Base-by-base conservation (phyloP, 1,284 basidiomycete species). In the Leccinum huronense region DNA sequence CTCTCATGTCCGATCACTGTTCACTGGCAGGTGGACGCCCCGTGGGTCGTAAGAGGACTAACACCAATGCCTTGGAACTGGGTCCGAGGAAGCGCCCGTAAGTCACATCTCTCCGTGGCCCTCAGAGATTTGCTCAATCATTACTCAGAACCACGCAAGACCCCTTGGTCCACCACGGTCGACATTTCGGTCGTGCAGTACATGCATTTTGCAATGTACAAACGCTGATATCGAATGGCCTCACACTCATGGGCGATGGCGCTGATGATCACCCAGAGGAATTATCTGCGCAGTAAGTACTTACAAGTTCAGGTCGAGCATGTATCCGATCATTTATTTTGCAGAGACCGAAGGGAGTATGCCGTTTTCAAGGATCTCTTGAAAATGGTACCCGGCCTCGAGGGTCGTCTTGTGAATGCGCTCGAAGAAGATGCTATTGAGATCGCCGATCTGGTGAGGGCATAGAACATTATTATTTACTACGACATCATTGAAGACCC, bases 361-460 rank as follows among this genome's bases (percentile, higher is more conserved):
- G 54, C 31, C 16, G 31, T 55, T 33, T 55, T 55, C 54, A 55
- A 55, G 54, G 54, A 55, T 13, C n/a, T 55, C 54, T 13, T 55
- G 54, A 55, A 55, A 55, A 31, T 33, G 31, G 54, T 33, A 33
- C 31, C 54, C 2, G 16, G 54, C 31, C 31, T 55, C 5, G 54
- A 55, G 9, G 54, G 31, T 33, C 54, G 30, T 11, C 54, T 33
- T 55, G 16, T 55, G 54, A 10, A 33, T n/a, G 54, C 54, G 31
- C 30, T 27, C 30, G 31, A 55, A 27, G 30, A 55, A 33, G 54
- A 55, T 33, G 30, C 30, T 27, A 55, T 55, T 33, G 8, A 55
- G 11, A 19, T 55, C 16, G 16, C 54, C 10, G 54, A 55, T 55
- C 16, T 55, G 54, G 54, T 55, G 54, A 33, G 54, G 11, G 54